phyloP scores from a whole-genome alignment of 306 rosid species.

The Acacia confusa region DNA sequence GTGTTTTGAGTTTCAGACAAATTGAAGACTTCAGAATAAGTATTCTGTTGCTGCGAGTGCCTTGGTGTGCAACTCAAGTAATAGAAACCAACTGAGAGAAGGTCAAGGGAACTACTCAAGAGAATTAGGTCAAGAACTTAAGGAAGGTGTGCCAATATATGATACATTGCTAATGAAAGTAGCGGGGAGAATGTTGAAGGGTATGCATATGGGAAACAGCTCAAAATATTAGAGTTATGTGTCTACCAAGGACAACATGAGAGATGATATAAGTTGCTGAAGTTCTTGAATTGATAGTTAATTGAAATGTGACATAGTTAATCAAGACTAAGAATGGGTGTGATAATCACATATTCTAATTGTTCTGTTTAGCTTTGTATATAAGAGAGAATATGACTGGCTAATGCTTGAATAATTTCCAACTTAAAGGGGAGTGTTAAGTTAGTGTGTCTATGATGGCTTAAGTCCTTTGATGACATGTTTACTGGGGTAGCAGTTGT shows the following conservation, averaged over 20 bases:
- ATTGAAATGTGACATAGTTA: background rate
- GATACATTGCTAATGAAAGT: background rate
- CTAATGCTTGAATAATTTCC: background rate
- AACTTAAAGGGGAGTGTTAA: background rate
- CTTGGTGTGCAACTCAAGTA: background rate
- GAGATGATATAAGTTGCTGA: background rate
- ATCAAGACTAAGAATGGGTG: background rate
- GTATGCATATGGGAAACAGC: background rate
- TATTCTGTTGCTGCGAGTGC: background rate
- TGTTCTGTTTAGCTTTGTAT: background rate
- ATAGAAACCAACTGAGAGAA: background rate
- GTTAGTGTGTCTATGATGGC: background rate
- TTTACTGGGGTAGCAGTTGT: background rate
- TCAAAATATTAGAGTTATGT: background rate
- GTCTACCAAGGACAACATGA: background rate
- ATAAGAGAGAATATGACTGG: background rate
- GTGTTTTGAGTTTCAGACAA: background rate
- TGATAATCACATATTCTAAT: background rate
- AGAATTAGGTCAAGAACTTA: background rate
- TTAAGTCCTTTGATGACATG: background rate
- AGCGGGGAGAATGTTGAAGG: background rate
- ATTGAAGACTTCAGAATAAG: background rate
- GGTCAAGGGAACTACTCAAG: background rate
- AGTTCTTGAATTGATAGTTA: background rate
- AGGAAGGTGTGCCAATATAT: background rate